These are phyloP conservation scores for Pyracantha coccinea DNA, from an alignment of 331 rosid genomes.

Conservation along the genomic window DNA sequence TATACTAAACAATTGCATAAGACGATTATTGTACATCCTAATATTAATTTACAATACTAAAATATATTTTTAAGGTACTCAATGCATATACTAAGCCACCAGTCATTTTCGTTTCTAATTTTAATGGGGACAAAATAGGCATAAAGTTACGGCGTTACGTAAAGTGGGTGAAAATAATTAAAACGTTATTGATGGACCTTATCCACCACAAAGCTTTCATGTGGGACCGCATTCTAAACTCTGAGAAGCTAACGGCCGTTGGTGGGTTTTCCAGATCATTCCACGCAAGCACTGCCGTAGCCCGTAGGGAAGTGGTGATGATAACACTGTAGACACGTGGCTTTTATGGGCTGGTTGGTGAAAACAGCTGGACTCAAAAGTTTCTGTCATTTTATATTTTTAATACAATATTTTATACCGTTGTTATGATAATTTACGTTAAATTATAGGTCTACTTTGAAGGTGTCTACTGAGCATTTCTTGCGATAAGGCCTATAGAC, in stretches of 20 bases:
- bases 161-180: too few relatives aligned
- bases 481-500: too few relatives aligned
- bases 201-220: background rate
- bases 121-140: background rate
- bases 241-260: too few relatives aligned
- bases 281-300: background rate
- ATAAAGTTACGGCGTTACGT: background rate
- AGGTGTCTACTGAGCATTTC: too few relatives aligned
- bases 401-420: too few relatives aligned
- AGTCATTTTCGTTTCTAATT: background rate
- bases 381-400: fast-evolving
- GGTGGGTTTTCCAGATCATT: background rate
- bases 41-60: background rate
- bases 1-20: background rate
- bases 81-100: background rate
- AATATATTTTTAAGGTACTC: background rate
- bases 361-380: background rate
- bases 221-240: background rate
- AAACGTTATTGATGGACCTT: background rate
- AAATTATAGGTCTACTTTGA: too few relatives aligned
- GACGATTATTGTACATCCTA: background rate
- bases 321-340: background rate
- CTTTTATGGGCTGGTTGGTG: background rate
- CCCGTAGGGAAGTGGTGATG: background rate
- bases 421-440: too few relatives aligned